Conservation (phyloP, 352 stramenopile genomes). For the Globisporangium heterothallicum region DNA sequence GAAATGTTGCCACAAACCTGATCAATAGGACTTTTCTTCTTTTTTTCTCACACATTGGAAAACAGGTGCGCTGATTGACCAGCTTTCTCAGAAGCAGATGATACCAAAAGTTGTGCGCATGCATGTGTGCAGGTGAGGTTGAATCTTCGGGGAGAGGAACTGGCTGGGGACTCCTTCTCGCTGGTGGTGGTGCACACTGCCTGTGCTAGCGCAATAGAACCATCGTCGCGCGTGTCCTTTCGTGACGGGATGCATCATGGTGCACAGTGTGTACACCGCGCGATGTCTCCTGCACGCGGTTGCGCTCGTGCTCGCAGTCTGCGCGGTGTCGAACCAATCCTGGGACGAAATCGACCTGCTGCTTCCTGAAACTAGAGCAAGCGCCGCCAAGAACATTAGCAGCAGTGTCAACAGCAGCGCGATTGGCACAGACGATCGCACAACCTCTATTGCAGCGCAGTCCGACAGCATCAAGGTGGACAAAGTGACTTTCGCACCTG, state of each 20-base stretch:
- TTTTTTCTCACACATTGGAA: too few species aligned
- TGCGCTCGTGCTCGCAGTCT: slow-evolving; percentile 23
- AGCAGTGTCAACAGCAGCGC: not conserved
- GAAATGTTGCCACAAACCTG: too few species aligned
- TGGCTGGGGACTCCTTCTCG: too few species aligned
- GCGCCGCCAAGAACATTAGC: not conserved
- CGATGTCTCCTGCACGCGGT: slow-evolving; percentile 19
- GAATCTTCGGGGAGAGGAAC: too few species aligned
- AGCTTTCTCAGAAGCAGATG: too few species aligned
- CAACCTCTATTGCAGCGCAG: not conserved
- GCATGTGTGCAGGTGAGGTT: too few species aligned
- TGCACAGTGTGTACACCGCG: slow-evolving; percentile 7
- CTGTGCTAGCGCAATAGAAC: too few species aligned
- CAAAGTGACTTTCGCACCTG: slow-evolving; percentile 37
- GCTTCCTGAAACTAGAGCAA: not conserved
- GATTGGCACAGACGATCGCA: slow-evolving; percentile 4
- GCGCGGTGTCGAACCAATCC: slow-evolving; percentile 22
- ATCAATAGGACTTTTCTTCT: too few species aligned
- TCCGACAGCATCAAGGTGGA: not conserved
- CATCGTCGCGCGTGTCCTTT: too few species aligned
- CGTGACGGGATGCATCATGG: slow-evolving; percentile 5
- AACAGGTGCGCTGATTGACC: too few species aligned
- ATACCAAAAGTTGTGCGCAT: too few species aligned
- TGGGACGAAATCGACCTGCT: slow-evolving; percentile 26
- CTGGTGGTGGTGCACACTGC: too few species aligned